Evolutionary conservation across 139 green algal genomes (phyloP).

Genomic region (Gonium pectorale): DNA sequence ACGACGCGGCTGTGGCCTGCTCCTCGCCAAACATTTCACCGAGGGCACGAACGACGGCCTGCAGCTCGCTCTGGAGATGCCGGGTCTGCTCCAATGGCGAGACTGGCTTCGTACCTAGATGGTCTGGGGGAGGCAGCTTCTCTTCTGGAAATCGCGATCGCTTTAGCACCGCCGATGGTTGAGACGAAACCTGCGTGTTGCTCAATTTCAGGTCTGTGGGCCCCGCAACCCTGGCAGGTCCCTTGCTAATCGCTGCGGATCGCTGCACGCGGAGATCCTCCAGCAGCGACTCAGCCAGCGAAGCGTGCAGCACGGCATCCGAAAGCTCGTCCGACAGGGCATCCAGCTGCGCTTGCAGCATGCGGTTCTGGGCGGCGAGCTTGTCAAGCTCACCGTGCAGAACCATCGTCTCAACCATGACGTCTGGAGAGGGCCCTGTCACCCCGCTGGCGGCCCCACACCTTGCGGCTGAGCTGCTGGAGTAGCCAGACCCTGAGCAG

Average conservation of each 20-base stretch:
- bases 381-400: slow-evolving; percentile 39
- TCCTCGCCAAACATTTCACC: background rate
- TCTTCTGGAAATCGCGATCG: too few species aligned
- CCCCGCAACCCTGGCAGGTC: too few species aligned
- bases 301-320: background rate
- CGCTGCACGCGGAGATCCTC: slow-evolving; percentile 8
- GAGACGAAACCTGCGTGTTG: too few species aligned
- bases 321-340: slow-evolving; percentile 12
- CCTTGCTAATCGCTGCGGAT: too few species aligned
- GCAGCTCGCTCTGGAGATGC: slow-evolving; percentile 2
- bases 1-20: background rate
- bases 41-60: background rate
- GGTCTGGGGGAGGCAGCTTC: background rate
- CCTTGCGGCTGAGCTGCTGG: too few species aligned
- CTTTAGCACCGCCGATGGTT: too few species aligned
- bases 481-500: too few species aligned
- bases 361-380: background rate
- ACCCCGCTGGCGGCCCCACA: too few species aligned
- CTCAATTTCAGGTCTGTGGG: too few species aligned
- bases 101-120: background rate
- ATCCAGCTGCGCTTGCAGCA: background rate
- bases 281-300: slow-evolving; percentile 18
- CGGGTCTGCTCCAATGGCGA: slow-evolving; percentile 12
- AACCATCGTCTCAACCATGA: slow-evolving; percentile 42
- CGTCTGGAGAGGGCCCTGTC: too few species aligned